phyloP scores from a whole-genome alignment of 768 basidiomycete genomes.

The Podaxis carcinomalis region DNA sequence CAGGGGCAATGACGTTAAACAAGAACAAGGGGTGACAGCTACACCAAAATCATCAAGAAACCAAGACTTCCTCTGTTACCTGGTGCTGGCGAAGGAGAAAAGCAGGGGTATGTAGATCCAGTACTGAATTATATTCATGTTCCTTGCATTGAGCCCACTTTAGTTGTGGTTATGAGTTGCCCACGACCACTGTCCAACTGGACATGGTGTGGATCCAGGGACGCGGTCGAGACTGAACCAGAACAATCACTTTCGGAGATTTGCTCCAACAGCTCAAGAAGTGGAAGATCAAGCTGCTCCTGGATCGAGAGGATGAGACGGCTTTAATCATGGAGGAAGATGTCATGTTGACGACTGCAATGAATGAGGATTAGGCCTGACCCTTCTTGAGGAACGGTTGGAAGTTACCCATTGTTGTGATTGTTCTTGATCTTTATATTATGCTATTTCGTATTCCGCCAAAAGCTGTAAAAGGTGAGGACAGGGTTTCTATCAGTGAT shows the following conservation, averaged over 20 bases:
- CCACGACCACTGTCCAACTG: background rate
- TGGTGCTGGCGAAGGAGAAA: background rate
- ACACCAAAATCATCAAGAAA: background rate
- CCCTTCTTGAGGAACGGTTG: background rate
- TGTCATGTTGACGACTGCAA: background rate
- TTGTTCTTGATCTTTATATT: conserved; percentile 13
- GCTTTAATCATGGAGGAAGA: background rate
- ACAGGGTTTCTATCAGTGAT: background rate
- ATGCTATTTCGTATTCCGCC: conserved; percentile 88
- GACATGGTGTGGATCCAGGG: background rate
- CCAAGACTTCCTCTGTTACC: background rate
- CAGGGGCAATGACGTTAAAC: background rate
- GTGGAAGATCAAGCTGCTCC: background rate
- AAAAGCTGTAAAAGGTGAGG: conserved; percentile 52
- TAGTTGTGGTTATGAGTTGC: background rate
- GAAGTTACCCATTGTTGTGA: background rate
- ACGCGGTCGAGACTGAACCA: background rate
- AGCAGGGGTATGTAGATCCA: background rate
- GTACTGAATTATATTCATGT: background rate
- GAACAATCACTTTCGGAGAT: background rate
- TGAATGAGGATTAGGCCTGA: background rate
- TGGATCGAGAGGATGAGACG: background rate
- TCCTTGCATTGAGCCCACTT: too few species aligned
- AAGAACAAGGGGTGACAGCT: background rate
- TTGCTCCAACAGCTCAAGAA: background rate